Base-by-base conservation (phyloP, 2,329 filamentous ascomycete genomes). In the Raffaelea ambrosiae region DNA sequence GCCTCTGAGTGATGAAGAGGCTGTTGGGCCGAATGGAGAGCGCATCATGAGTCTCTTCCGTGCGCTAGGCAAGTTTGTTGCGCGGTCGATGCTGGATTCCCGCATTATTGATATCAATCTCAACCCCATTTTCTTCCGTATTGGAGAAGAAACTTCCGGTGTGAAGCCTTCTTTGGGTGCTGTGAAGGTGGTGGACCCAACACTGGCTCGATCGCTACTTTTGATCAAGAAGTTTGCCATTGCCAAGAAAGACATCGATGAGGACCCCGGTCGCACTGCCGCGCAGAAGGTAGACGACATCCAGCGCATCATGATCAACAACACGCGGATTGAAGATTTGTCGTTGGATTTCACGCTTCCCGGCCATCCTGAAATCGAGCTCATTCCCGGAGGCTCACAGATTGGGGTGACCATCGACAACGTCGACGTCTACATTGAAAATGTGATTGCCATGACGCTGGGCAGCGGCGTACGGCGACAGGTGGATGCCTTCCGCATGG, bases 31-130 rank as follows among this genome's bases (percentile, higher is more conserved):
- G 42, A 84, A 87, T 49, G 89, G 89, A n/a, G 86, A 91, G 66
- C 87, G 88, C 56, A 83, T 95, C 38, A 71, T 96, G 31, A 84
- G 93, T 57, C 70, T 95, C 18, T 98, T 95, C 72, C 94, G 85
- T 65, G 85, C 91, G 61, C 82, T 98, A 20, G 93, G 93, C 57
- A 97, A 96, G 61, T 98, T 98, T 63, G 90, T 97, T 43, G 93
- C 94, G 26, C 83, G 93, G 44, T 96, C 93, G 0, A 97, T 98
- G 93, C 84, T 98, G 46, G 93, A 98, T 63, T 96, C 91, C 1
- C 81, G 93, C 47, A 97, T 98, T 62, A 96, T 98, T 56, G 93
- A 98, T 59, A 83, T 98, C 55, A 93, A 91, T 48, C 93, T 98
- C 68, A 98, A 96, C 61, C 87, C 93, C 2, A 95, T 89, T 5